phyloP scores from a whole-genome alignment of 768 basidiomycete genomes.

The Cantharellus anzutake region DNA sequence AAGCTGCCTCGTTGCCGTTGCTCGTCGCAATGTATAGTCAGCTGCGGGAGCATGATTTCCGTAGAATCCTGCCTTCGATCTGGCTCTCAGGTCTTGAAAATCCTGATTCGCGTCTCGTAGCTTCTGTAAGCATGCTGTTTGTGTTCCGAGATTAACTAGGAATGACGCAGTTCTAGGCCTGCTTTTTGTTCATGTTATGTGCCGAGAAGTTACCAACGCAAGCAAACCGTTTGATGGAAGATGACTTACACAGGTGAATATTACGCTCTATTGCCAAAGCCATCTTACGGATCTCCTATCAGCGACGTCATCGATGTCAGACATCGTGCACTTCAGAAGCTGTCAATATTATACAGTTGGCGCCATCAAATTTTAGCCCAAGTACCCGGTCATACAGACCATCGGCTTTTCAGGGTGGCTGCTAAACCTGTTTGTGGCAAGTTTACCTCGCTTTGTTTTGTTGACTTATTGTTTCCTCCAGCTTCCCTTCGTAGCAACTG shows the following conservation, averaged over 20 bases:
- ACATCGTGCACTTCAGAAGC: constrained; percentile 32
- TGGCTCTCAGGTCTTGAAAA: constrained; percentile 36
- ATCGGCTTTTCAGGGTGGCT: constrained; percentile 49
- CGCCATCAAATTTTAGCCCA: constrained; percentile 51
- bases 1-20: constrained; percentile 31
- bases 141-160: background rate
- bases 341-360: constrained; percentile 42
- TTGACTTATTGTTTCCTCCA: background rate
- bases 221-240: constrained; percentile 30
- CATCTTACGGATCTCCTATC: background rate
- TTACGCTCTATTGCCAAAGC: background rate
- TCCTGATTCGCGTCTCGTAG: constrained; percentile 21
- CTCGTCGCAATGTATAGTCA: constrained; percentile 43
- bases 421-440: constrained; percentile 25
- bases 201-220: constrained; percentile 39
- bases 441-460: background rate
- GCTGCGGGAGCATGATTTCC: constrained; percentile 30
- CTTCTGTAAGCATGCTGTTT: constrained; percentile 26
- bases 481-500: constrained; percentile 55
- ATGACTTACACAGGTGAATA: constrained; percentile 36
- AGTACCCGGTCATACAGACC: constrained; percentile 36
- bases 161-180: constrained; percentile 18
- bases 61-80: constrained; percentile 31
- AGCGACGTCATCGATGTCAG: constrained; percentile 33
- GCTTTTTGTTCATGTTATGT: constrained; percentile 53